Base-by-base conservation (phyloP, 2,329 filamentous ascomycete genomes). In the Diaporthe sp. region DNA sequence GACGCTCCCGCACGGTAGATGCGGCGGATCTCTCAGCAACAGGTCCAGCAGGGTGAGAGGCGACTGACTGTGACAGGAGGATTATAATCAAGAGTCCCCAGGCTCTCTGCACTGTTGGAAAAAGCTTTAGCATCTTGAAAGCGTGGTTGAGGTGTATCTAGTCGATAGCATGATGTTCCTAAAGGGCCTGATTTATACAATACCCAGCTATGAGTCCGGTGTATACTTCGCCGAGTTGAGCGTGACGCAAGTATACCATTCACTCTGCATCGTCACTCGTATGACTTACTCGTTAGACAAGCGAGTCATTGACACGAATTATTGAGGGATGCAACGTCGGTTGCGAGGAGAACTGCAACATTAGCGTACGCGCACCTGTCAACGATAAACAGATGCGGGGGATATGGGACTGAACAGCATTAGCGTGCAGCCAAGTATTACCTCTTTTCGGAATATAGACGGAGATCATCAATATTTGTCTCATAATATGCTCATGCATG, bases 331-430 rank as follows among this genome's bases (percentile, higher is more conserved):
- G 61, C 44, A 28, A 67, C 61, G 39, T 65, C 28, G 61, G 25
- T 31, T 13, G 13, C 61, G 61, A 67, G 57, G 57, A 39, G 61
- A 47, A 34, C 42, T 67, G 61, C 61, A 49, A 49, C 61, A 49
- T 34, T n/a, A 20, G 17, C 37, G 61, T 67, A 67, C 61, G 42
- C 61, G 61, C 42, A n/a, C 61, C 61, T 67, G 17, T 34, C 25
- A 49, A 15, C 42, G 42, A 49, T 22, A 34, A 44, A 49, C 42
- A 9, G 61, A 34, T 67, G 61, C 42, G 61, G 61, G 61, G 61
- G 31, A 2, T 22, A 20, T 15, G 12, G 37, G 2, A 25, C 34
- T 39, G 20, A 4, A 20, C 15, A 42, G 57, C 34, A 15, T 49
- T 49, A 67, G 42, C 42, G 61, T 15, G 28, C 61, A 15, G 57